Evolutionary conservation across 345 rosid species (phyloP), one percentile per base, ranked within the genome.

Genomic region (Toxicodendron radicans): DNA sequence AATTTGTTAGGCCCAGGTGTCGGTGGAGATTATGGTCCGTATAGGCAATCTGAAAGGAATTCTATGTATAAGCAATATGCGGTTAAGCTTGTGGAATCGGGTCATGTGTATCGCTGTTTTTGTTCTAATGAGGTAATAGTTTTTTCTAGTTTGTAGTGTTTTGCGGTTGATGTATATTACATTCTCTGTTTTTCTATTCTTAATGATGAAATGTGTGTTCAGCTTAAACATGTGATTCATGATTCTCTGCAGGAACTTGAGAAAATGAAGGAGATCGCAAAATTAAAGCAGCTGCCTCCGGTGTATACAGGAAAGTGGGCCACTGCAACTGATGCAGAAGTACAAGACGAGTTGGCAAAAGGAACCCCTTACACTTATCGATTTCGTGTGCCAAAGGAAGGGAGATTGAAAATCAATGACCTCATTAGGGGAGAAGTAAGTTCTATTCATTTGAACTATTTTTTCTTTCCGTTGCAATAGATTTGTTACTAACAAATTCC

Each of bases 21-120:
- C 72, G 93, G 94, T 62, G 97, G 97, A 72, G 95, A 89, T 66
- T 88, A 74, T 65, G 99, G 97, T 68, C 97, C 97, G 0, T 92
- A 92, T 79, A 79, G 98, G 71, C 99, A 95, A 78, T 95, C 99
- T 0, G 97, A 95, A 67, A 91, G 99, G 68, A 95, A 91, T 87
- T 83, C 92, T 63, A 72, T 91, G 46, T 95, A 92, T 68, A 87
- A 87, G 81, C 88, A 92, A 52, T 81, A 87, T 71, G 96, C 96
- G 18, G 88, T 85, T 67, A 95, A 82, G 74, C 94, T 95, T 73
- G 73, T 95, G 69, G 91, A 91, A 66, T 90, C 98, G 21, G 98
- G 93, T 68, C 95, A 90, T 56, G 99, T 87, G 27, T 95, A 95
- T 85, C 89, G 88, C 23, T 95, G 99, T 75, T 95, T 95, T 79